phyloP scores from a whole-genome alignment of 1,139 yeast genomes.

The Kurtzmaniella quercitrusa region DNA sequence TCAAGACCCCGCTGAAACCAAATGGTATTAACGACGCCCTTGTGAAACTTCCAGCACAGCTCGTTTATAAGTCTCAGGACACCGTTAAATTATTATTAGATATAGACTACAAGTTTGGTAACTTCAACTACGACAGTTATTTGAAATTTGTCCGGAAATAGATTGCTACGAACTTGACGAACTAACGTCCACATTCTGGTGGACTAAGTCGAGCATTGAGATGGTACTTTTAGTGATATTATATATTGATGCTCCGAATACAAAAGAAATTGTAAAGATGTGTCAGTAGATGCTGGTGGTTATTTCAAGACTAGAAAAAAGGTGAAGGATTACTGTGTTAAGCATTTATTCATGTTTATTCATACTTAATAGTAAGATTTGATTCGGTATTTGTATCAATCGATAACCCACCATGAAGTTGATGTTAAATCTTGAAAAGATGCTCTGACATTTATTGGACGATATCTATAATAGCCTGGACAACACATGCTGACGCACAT shows the following conservation, averaged over 20 bases:
- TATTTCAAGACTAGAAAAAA: too few relatives aligned
- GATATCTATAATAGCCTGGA: too few relatives aligned
- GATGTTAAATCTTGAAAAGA: too few relatives aligned
- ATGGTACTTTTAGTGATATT: neutral
- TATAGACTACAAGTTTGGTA: slow-evolving; percentile 58
- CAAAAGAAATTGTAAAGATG: neutral
- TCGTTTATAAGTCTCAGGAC: slow-evolving; percentile 59
- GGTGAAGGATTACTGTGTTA: too few relatives aligned
- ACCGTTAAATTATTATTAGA: slow-evolving; percentile 59
- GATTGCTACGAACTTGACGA: slow-evolving; percentile 1
- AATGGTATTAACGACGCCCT: slow-evolving; percentile 29
- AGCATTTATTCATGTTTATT: too few relatives aligned
- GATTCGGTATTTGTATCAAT: too few relatives aligned
- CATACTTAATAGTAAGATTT: too few relatives aligned
- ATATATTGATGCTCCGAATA: neutral
- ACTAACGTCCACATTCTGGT: neutral
- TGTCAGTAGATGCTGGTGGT: too few relatives aligned
- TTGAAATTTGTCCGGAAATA: slow-evolving; percentile 39
- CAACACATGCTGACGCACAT: too few relatives aligned
- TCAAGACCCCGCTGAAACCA: slow-evolving; percentile 9
- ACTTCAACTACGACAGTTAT: slow-evolving; percentile 51
- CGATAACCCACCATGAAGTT: too few relatives aligned
- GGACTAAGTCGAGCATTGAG: neutral
- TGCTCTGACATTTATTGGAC: too few relatives aligned
- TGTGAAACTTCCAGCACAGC: slow-evolving; percentile 42